Evolutionary conservation across 805 yeast genomes (phyloP), one percentile per base, ranked within the genome.

Genomic region (Hemisphaericaspora nanyangensis): DNA sequence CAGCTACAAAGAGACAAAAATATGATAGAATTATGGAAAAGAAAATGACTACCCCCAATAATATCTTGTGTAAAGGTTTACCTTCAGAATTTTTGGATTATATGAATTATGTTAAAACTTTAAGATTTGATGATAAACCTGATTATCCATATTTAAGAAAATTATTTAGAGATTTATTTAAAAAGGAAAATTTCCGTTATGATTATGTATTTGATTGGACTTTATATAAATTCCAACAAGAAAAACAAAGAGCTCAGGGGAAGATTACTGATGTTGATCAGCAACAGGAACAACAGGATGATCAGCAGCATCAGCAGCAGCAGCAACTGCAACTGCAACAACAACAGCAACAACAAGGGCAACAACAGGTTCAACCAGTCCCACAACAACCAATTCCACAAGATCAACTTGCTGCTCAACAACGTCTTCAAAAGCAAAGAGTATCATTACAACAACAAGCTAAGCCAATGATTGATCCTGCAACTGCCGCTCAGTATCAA

Each of bases 181-280:
- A 86, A 47, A 79, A 91, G 48, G 91, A 91, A 60, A 86, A 87
- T 42, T 91, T 88, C 62, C 80, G 83, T 51, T 91, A 90, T 62
- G 98, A 91, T 65, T 91, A 89, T 63, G 80, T 93, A 17, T 91
- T 89, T 64, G 99, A 91, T 65, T 91, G 99, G 99, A 91, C 96
- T 20, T 78, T 89, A 46, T 85, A 82, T 68, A 85, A 85, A 60
- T 82, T 77, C 60, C 84, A 76, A 49, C 69, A 76, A 52, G 77
- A 77, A 48, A 76, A 76, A 48, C 79, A 76, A 52, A 65, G 74
- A 45, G 71, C 65, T 40, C 75, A 68, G 43, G 55, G 52, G 28
- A 58, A 63, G 44, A 47, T 53, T 17, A 54, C 51, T n/a, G 63
- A 61, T 31, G 63, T 46, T 18, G 58, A 54, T 19, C 43, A 45